Evolutionary conservation across 306 rosid species (phyloP).

Genomic region (Vachellia collinsii): DNA sequence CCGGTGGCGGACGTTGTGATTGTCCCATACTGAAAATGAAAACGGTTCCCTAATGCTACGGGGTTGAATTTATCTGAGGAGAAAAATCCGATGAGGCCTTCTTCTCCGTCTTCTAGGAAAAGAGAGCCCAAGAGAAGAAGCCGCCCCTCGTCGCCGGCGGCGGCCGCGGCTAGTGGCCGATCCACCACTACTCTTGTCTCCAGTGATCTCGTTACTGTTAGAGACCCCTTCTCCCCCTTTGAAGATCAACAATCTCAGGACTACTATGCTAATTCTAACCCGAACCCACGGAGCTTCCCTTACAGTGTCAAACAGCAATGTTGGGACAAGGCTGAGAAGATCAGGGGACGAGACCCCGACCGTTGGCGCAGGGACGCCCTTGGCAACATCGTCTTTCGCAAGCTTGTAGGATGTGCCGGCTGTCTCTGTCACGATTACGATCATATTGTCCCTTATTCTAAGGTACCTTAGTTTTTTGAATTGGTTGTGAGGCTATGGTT

Average conservation of each 20-base stretch:
- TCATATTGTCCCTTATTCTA: slow-evolving; percentile 85
- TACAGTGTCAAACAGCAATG: slow-evolving; percentile 77
- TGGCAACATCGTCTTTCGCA: slow-evolving; percentile 79
- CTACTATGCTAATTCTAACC: slow-evolving; percentile 40
- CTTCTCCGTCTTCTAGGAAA: not conserved
- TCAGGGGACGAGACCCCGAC: slow-evolving; percentile 87
- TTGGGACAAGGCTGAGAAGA: slow-evolving; percentile 87
- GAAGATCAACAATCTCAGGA: slow-evolving; percentile 40
- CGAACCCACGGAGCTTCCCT: slow-evolving; percentile 75
- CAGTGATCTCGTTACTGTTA: slow-evolving; percentile 28
- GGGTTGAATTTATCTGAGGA: not conserved
- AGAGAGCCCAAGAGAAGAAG: slow-evolving; percentile 48
- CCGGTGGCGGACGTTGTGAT: not conserved
- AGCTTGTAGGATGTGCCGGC: slow-evolving; percentile 92
- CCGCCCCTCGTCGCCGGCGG: slow-evolving; percentile 61
- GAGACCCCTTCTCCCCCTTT: slow-evolving; percentile 34
- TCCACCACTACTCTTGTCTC: slow-evolving; percentile 46
- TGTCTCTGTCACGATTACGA: slow-evolving; percentile 92
- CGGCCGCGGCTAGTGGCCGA: slow-evolving; percentile 64
- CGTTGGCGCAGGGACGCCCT: slow-evolving; percentile 91
- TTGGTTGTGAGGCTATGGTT: not conserved
- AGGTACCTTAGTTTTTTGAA: slow-evolving; percentile 48
- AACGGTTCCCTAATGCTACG: not conserved
- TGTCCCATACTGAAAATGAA: not conserved
- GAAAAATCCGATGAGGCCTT: slow-evolving; percentile 50